phyloP scores from a whole-genome alignment of 2,329 filamentous ascomycete species.

The Aspergillus costaricaensis region DNA sequence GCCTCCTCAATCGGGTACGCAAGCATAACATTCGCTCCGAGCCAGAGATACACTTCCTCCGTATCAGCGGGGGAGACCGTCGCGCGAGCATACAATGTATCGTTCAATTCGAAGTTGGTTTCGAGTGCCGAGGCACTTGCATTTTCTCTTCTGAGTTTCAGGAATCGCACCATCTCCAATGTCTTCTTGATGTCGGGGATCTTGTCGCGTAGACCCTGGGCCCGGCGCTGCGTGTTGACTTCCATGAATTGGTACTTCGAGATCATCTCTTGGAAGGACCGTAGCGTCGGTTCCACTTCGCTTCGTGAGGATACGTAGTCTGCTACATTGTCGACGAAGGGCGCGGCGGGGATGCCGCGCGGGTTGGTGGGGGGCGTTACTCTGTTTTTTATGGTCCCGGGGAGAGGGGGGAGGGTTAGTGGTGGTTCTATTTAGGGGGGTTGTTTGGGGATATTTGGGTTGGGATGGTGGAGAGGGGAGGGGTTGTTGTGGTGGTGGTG shows the following conservation, averaged over 20 bases:
- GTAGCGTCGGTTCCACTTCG: conserved; percentile 50
- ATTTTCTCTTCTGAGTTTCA: conserved; percentile 75
- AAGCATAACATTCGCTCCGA: conserved; percentile 98
- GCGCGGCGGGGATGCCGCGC: conserved; percentile 49
- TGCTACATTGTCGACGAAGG: conserved; percentile 50
- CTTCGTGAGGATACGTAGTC: conserved; percentile 50
- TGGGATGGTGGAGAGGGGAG: background rate
- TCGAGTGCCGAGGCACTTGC: conserved; percentile 65
- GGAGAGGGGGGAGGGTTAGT: background rate
- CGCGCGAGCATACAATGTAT: conserved; percentile 90
- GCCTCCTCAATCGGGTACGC: conserved; percentile 91
- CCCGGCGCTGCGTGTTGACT: conserved; percentile 81
- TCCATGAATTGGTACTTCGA: conserved; percentile 99
- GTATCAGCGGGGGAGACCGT: conserved; percentile 70
- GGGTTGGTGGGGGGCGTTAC: conserved; percentile 42
- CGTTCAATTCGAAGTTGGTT: conserved; percentile 94
- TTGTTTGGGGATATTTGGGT: background rate
- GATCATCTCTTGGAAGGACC: conserved; percentile 51
- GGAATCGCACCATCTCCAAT: conserved; percentile 82
- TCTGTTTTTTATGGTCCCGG: too few relatives aligned
- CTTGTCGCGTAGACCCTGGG: conserved; percentile 83
- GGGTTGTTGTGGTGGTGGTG: background rate
- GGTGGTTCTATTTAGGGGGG: background rate
- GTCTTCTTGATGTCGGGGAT: conserved; percentile 98
- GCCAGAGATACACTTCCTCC: conserved; percentile 92